Percentiles rank a stretch among this genome's conserved stretches.
Evolutionary conservation across 2,329 filamentous ascomycete species (phyloP).

Genomic region (Aspergillus vadensis): DNA sequence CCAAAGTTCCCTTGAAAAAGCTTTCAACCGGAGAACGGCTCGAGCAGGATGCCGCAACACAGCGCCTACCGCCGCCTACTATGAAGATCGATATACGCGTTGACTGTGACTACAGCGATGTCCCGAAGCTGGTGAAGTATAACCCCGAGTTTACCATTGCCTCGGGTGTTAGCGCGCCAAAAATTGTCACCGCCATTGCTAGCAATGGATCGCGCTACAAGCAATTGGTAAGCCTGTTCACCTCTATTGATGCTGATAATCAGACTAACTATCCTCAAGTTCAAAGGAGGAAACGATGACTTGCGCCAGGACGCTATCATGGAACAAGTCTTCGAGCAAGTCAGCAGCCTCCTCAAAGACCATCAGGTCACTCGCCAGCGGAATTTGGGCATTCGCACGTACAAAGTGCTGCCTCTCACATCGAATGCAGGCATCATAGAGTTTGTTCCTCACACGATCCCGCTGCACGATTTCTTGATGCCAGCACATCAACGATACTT

Average conservation of each 20-base stretch:
- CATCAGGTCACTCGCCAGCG: constrained; percentile 86
- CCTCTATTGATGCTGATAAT: not conserved
- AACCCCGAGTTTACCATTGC: constrained; percentile 80
- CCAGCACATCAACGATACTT: constrained; percentile 86
- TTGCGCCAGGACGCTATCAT: constrained; percentile 96
- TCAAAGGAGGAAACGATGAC: constrained; percentile 95
- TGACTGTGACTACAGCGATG: constrained; percentile 71
- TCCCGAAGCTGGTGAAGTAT: constrained; percentile 74
- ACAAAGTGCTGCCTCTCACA: constrained; percentile 92
- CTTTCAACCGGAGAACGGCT: constrained; percentile 65
- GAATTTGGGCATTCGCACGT: constrained; percentile 87
- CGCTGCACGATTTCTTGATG: constrained; percentile 87
- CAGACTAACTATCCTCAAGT: constrained; percentile 43
- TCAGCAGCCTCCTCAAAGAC: constrained; percentile 82
- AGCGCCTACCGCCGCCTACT: constrained; percentile 82
- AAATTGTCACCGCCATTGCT: constrained; percentile 81
- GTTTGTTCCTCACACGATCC: constrained; percentile 91
- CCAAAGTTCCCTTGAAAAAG: constrained; percentile 65
- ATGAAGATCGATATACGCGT: constrained; percentile 76
- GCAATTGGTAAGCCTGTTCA: constrained; percentile 64
- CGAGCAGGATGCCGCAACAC: constrained; percentile 62
- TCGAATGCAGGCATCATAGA: constrained; percentile 88
- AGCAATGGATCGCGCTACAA: constrained; percentile 79
- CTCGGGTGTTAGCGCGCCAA: constrained; percentile 86
- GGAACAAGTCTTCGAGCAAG: constrained; percentile 98